These are phyloP conservation scores for Solioccasus polychromus DNA, from an alignment of 768 basidiomycete species.

Conservation along the genomic window DNA sequence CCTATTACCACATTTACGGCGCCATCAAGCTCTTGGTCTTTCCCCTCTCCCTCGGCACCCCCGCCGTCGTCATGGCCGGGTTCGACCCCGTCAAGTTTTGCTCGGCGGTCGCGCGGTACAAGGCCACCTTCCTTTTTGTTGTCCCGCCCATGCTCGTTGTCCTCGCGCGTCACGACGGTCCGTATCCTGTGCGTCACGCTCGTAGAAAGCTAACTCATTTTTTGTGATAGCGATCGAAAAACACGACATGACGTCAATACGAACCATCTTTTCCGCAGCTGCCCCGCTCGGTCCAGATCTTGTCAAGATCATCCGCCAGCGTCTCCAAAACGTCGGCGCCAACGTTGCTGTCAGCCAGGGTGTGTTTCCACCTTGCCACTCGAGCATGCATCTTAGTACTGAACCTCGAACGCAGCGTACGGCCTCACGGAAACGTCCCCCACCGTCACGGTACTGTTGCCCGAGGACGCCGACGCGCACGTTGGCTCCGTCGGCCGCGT, in stretches of 20 bases:
- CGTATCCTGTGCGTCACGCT: constrained; percentile 17
- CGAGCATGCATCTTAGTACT: neutral
- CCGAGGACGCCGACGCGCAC: constrained; percentile 43
- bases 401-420: no score
- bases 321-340: constrained; percentile 41
- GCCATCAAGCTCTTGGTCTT: constrained; percentile 61
- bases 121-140: constrained; percentile 52
- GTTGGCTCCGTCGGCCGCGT: constrained; percentile 67
- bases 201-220: no score
- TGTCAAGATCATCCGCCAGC: constrained; percentile 43
- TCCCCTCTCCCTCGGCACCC: constrained; percentile 48
- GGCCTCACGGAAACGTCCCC: constrained; percentile 86
- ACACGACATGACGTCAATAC: constrained; percentile 63
- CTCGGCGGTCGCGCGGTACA: constrained; percentile 61
- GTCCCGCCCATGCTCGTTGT: constrained; percentile 86
- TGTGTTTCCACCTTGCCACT: constrained; percentile 16
- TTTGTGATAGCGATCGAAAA: constrained; percentile 54
- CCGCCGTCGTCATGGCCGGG: constrained; percentile 56
- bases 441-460: constrained; percentile 55
- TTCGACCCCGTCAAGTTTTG: constrained; percentile 76
- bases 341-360: constrained; percentile 50
- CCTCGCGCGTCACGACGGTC: constrained; percentile 66
- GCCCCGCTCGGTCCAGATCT: constrained; percentile 74
- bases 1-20: constrained; percentile 56
- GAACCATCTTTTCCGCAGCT: constrained; percentile 66